Evolutionary conservation across 257 asterid genomes (phyloP).

Genomic region (Salvia hispanica): DNA sequence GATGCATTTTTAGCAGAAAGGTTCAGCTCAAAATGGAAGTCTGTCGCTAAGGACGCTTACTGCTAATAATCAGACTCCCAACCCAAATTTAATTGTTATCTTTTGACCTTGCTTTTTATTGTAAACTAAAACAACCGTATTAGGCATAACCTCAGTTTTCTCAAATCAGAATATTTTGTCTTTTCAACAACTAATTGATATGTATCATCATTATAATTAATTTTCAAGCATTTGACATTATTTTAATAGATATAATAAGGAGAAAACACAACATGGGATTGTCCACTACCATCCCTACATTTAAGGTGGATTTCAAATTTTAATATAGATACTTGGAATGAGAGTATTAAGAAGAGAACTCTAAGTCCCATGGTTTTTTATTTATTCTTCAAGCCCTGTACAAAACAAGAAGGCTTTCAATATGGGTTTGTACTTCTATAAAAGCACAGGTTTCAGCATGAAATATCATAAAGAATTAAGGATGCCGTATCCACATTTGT

Average conservation of each 20-base stretch:
- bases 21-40: not conserved
- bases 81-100: not conserved
- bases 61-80: not conserved
- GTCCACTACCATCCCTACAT: not conserved
- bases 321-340: not conserved
- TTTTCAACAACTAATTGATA: not conserved
- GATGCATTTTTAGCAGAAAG: no score
- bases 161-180: not conserved
- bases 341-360: conserved; percentile 9
- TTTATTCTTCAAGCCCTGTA: conserved; percentile 16
- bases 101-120: not conserved
- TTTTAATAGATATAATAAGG: not conserved
- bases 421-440: conserved; percentile 2
- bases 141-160: not conserved
- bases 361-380: not conserved
- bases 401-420: conserved; percentile 3
- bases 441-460: conserved; percentile 17
- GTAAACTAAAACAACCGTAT: conserved; percentile 9
- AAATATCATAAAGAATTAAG: conserved; percentile 16
- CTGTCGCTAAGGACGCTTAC: conserved; percentile 7
- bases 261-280: not conserved
- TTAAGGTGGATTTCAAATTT: not conserved
- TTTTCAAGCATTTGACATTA: not conserved
- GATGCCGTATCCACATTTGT: not conserved
- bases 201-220: not conserved